Evolutionary conservation across 2,329 filamentous ascomycete genomes (phyloP), one percentile per base, ranked within the genome.

Genomic region (Hypoxylon sp.): DNA sequence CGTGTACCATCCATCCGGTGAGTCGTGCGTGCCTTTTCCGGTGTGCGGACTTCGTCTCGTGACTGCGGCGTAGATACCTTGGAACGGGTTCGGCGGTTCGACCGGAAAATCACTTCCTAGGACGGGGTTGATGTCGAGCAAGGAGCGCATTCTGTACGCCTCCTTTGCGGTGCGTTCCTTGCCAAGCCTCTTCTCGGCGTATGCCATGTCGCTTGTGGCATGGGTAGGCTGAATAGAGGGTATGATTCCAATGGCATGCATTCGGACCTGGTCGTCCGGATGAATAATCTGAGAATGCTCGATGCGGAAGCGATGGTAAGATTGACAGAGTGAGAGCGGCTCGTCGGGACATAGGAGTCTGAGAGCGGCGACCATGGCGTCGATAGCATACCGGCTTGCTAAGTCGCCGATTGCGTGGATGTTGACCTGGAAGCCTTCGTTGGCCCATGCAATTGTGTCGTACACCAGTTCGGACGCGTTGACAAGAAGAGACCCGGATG

Each of bases 51-150:
- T 88, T 45, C 84, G 84, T 60, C 90, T 82, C 11, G 89, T 85
- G 1, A 91, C 83, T 2, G 90, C 90, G 2, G 90, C 90, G 72
- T 91, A 92, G 41, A 92, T 87, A 17, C 90, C 90, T 60, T 89
- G 85, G 69, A 91, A 90, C 1, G 90, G 88, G 72, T 87, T 86
- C 0, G 89, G 85, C 2, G 90, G 90, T 75, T 92, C 90, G 6
- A 93, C 90, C 38, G 90, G 90, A 71, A 92, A 92, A 73, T 92
- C 90, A 52, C 88, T 91, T 2, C 90, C 90, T 1, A 93, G 82
- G 0, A 91, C 79, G 3, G 87, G 86, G 0, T 76, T 77, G 11
- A 85, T 75, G 23, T 85, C 81, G 1, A 90, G 82, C 1, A 92
- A 78, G 0, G 87, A 88, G 10, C 82, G 81, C 90, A 92, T 91